These are phyloP conservation scores for Dictyostelium brefeldianum DNA, from an alignment of 78 protist genomes.

Conservation along the genomic window DNA sequence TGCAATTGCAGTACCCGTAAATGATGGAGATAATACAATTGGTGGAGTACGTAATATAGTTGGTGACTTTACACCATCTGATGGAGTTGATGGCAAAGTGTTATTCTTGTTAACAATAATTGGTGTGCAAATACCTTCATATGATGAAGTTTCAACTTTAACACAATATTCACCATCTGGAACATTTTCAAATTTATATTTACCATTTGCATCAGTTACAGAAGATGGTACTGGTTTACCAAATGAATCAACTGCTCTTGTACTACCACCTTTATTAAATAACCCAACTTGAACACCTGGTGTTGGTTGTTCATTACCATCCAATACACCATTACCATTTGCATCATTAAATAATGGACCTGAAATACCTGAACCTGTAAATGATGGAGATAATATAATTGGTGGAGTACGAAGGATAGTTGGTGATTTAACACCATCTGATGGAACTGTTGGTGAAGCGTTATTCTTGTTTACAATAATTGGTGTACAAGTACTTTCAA, in stretches of 20 bases:
- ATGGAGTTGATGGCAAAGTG: background rate
- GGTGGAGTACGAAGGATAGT: background rate
- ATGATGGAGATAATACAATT: background rate
- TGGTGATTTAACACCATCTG: background rate
- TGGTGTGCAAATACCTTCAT: background rate
- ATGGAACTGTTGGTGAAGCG: background rate
- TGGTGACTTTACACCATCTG: background rate
- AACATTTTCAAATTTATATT: conserved; percentile 25
- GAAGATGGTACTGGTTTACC: background rate
- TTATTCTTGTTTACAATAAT: too few relatives aligned
- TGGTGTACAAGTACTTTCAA: too few relatives aligned
- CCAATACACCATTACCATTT: background rate
- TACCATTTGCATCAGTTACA: background rate
- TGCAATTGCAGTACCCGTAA: background rate
- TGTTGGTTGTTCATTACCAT: background rate
- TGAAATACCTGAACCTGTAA: background rate
- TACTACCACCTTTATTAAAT: too few relatives aligned
- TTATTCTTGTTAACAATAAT: background rate
- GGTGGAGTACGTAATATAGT: background rate
- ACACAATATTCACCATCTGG: conserved; percentile 3
- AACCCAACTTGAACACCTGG: background rate
- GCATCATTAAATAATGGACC: background rate
- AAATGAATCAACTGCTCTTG: too few relatives aligned
- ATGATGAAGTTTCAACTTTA: background rate
- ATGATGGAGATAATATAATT: background rate